Base-by-base conservation (phyloP, 768 basidiomycete species). In the Brasilioporus rufonigricans region DNA sequence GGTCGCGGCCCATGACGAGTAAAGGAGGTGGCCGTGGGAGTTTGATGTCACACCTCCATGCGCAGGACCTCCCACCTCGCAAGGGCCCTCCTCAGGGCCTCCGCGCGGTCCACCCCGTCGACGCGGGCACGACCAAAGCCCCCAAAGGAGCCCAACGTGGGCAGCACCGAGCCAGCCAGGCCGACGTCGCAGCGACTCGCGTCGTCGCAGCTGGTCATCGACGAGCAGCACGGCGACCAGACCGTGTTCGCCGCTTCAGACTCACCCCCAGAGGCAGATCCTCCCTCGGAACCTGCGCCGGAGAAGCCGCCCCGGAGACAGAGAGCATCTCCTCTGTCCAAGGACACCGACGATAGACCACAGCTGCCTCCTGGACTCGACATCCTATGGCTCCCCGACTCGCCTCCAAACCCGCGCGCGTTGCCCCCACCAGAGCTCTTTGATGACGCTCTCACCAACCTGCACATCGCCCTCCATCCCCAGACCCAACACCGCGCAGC, bases 401-500 rank as follows among this genome's bases (percentile, higher is more conserved):
- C 70, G 1, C 54, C 69, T 4, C 39, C 50, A 1, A 19, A 60
- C 36, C 2, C 53, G 33, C 62, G 58, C 35, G 71, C 72, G 27
- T 64, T 91, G 36, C 91, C 91, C 1, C 89, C 87, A 4, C 80
- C 84, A 6, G 85, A 89, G 60, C 81, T 93, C 43, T 77, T 93
- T 33, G 79, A 91, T 29, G 88, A 91, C 53, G 86, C 83, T 10
- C 73, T 91, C 58, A 82, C 87, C 55, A 90, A 91, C 59, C 68
- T 93, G 8, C 79, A 86, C 54, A 83, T 93, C 55, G 80, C 87
- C 5, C 75, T 93, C 32, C 91, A 91, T 69, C 89, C 92, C 2
- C 84, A 89, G 69, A 87, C 85, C 5, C 91, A 93, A 66, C 83
- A 90, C 58, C 79, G 83, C 19, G 85, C 90, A 13, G 75, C 83